Evolutionary conservation across 352 stramenopile species (phyloP), one percentile per base, ranked within the genome.

Genomic region (Pythium scleroteichum): DNA sequence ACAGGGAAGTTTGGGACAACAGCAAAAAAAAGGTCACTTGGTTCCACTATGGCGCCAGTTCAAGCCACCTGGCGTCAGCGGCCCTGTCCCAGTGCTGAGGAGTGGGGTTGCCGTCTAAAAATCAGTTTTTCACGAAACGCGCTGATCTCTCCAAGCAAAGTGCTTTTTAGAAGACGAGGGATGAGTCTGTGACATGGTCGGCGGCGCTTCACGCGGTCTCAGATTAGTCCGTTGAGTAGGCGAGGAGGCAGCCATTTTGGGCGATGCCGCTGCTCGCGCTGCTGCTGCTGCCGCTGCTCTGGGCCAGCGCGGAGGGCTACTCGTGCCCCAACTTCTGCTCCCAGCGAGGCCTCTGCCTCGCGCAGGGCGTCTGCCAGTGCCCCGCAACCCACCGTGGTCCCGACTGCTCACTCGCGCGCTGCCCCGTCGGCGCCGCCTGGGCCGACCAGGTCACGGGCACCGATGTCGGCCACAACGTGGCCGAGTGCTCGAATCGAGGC

Each of bases 401-500:
- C 5, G 78, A 88, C 53, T 93, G 83, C 71, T 86, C 81, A 13
- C 68, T 88, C 79, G 78, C 76, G 23, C 82, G 47, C 8, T 97
- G 89, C 45, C 86, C 87, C 6, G 65, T 79, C 23, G 81, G 80
- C 26, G 19, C 42, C 22, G 85, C 87, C 3, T 97, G 89, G 89
- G 70, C 76, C 17, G 87, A 96, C 55, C 50, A 73, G n/a, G 73
- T 86, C 13, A 72, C 70, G 24, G 77, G 50, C 29, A 71, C 58
- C 0, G 85, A 96, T 40, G 45, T 64, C 16, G 93, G 88, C 19
- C 94, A 98, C 76, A 85, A 90, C 55, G 45, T 78, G 19, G 89
- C 79, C 16, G 78, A 94, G 68, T 98, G 94, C 61, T 96, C 88
- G 1, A 98, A 97, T 58, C 73, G 80, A 6, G 85, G 87, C 40